Percentiles rank a stretch among this genome's conserved stretches.
These are phyloP conservation scores for Phyllosticta citrichinensis DNA, from an alignment of 2,329 filamentous ascomycete species.

Conservation along the genomic window DNA sequence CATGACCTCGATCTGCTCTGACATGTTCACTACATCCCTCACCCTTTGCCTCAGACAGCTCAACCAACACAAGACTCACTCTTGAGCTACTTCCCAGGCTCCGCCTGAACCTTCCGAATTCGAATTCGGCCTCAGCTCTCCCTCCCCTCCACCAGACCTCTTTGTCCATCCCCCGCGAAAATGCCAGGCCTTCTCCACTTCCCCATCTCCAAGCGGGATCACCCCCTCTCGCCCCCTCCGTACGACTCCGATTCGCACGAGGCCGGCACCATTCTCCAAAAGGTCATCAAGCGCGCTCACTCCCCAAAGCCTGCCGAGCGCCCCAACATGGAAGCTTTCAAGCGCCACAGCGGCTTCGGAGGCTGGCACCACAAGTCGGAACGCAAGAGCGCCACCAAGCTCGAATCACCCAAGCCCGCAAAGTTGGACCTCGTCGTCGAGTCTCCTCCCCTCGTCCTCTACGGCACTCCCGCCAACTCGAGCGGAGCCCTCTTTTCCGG, in stretches of 20 bases:
- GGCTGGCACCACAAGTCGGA: constrained; percentile 17
- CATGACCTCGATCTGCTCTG: neutral
- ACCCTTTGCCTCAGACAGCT: constrained; percentile 1
- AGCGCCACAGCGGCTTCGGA: constrained; percentile 23
- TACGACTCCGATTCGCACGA: constrained; percentile 5
- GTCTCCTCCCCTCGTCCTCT: constrained; percentile 77
- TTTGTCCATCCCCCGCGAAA: neutral
- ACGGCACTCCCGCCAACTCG: constrained; percentile 63
- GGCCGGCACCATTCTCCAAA: constrained; percentile 2
- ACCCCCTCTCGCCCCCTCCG: constrained; percentile 6
- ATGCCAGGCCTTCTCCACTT: constrained; percentile 11
- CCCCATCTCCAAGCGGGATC: constrained; percentile 5
- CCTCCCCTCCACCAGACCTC: neutral
- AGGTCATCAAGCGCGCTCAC: constrained; percentile 10
- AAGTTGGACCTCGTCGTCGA: constrained; percentile 59
- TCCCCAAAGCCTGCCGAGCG: constrained; percentile 2
- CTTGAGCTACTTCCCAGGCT: constrained; percentile 1
- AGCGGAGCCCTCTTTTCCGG: constrained; percentile 80
- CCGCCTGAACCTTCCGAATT: constrained; percentile 5
- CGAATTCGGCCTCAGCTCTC: neutral
- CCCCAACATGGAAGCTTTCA: constrained; percentile 27
- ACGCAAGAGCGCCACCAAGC: constrained; percentile 25
- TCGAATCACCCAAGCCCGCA: constrained; percentile 34
- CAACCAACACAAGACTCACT: constrained; percentile 9
- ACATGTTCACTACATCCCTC: constrained; percentile 4